A percentile compares a stretch with the other conserved stretches of the same genome.
Evolutionary conservation across 129 eudicot species (phyloP).

Genomic region (Flaveria sonorensis): DNA sequence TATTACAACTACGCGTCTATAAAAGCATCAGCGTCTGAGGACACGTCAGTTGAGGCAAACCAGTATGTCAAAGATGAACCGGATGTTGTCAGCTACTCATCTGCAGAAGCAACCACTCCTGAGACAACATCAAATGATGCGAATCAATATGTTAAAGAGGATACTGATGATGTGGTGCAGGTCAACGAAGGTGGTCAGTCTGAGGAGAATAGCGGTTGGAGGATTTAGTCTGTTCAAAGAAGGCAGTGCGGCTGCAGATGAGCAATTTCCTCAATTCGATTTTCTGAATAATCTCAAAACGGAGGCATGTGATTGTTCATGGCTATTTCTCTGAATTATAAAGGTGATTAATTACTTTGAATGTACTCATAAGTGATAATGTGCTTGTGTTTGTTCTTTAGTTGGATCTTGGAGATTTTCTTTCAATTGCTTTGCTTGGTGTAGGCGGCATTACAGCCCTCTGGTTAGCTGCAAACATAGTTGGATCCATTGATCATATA

Average conservation of each 20-base stretch:
- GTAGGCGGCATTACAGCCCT: slow-evolving; percentile 54
- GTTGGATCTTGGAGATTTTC: slow-evolving; percentile 61
- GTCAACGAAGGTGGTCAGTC: slow-evolving; percentile 33
- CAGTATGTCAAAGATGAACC: slow-evolving; percentile 42
- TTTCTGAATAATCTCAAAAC: slow-evolving; percentile 45
- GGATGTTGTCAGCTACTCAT: slow-evolving; percentile 32
- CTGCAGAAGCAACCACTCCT: slow-evolving; percentile 31
- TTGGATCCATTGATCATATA: slow-evolving; percentile 75
- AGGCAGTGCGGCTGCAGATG: slow-evolving; percentile 29
- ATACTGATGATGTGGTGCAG: slow-evolving; percentile 36
- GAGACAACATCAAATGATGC: slow-evolving; percentile 43
- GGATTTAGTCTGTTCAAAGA: slow-evolving; percentile 37
- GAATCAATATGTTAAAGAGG: slow-evolving; percentile 38
- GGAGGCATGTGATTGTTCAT: slow-evolving; percentile 40
- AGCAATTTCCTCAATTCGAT: slow-evolving; percentile 37
- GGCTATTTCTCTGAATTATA: not conserved
- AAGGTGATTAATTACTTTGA: not conserved
- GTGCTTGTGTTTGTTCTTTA: slow-evolving; percentile 27
- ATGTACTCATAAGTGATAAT: not conserved
- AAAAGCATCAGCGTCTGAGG: slow-evolving; percentile 38
- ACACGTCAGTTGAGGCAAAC: slow-evolving; percentile 38
- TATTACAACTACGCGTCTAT: slow-evolving; percentile 19
- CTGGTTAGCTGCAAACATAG: slow-evolving; percentile 64
- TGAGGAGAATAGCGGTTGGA: slow-evolving; percentile 32
- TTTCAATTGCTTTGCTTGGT: slow-evolving; percentile 55